These are phyloP conservation scores for Hypoxylon sp. DNA, from an alignment of 2,329 filamentous ascomycete genomes.

Conservation along the genomic window DNA sequence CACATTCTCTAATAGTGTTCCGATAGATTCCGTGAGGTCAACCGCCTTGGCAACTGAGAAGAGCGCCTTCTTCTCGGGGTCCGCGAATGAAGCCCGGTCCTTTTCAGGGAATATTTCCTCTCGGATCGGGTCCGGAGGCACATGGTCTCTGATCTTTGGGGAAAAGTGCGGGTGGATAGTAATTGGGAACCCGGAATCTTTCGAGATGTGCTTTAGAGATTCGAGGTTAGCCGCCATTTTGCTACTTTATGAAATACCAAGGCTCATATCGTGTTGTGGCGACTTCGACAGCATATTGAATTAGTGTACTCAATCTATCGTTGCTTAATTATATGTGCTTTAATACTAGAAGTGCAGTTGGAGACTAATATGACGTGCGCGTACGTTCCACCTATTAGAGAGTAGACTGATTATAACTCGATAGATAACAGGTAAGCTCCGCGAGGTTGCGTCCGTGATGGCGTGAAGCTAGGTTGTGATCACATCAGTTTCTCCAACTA, in stretches of 20 bases:
- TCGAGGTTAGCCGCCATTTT: constrained; percentile 59
- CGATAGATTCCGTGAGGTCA: constrained; percentile 62
- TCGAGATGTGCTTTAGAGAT: constrained; percentile 63
- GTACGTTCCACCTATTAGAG: constrained; percentile 33
- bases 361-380: constrained; percentile 44
- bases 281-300: background rate
- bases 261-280: background rate
- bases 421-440: constrained; percentile 35
- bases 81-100: constrained; percentile 60
- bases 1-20: constrained; percentile 57
- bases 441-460: constrained; percentile 35
- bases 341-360: constrained; percentile 20
- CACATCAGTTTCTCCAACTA: constrained; percentile 33
- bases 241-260: background rate
- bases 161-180: constrained; percentile 65
- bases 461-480: constrained; percentile 29
- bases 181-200: constrained; percentile 64
- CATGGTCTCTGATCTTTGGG: constrained; percentile 60
- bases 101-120: constrained; percentile 53
- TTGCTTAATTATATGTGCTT: constrained; percentile 24
- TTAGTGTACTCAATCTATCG: background rate
- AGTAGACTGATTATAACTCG: constrained; percentile 3
- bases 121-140: constrained; percentile 59
- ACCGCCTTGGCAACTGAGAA: constrained; percentile 57
- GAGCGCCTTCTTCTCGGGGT: constrained; percentile 62